These are phyloP conservation scores for Neurospora sp. DNA, from an alignment of 495 filamentous ascomycete species.

Conservation along the genomic window DNA sequence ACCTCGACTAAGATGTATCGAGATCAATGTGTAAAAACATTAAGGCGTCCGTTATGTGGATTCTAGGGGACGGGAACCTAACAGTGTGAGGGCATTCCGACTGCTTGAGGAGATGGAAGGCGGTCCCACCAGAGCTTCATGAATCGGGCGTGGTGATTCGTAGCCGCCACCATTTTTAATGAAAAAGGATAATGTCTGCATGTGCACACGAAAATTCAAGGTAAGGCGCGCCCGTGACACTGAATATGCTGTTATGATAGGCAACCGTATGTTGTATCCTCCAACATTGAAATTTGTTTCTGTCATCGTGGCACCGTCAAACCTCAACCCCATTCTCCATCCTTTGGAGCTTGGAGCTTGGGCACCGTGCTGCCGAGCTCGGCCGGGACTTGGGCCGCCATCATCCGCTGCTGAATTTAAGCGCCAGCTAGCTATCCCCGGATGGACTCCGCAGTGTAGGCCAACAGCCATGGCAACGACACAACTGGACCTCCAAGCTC, in stretches of 20 bases:
- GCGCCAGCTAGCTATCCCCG: not conserved
- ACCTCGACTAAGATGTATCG: not conserved
- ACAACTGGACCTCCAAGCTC: not conserved
- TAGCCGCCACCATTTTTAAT: not conserved
- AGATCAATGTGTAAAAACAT: not conserved
- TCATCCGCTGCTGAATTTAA: not conserved
- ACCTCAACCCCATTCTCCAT: not conserved
- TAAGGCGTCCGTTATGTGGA: not conserved
- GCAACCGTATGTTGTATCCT: not conserved
- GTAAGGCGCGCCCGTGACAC: not conserved
- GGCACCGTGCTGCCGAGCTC: not conserved
- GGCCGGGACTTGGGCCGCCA: not conserved
- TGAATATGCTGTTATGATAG: not conserved
- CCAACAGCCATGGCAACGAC: not conserved
- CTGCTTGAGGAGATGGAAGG: not conserved
- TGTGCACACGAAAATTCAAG: not conserved
- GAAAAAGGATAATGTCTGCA: not conserved
- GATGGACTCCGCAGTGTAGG: not conserved
- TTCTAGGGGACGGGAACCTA: not conserved
- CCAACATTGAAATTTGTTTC: not conserved
- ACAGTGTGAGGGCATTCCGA: not conserved
- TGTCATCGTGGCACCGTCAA: not conserved
- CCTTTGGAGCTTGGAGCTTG: not conserved
- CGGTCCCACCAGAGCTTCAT: not conserved
- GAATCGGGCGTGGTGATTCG: not conserved